Evolutionary conservation across 805 yeast genomes (phyloP).

Genomic region (Sungouiella blattae): DNA sequence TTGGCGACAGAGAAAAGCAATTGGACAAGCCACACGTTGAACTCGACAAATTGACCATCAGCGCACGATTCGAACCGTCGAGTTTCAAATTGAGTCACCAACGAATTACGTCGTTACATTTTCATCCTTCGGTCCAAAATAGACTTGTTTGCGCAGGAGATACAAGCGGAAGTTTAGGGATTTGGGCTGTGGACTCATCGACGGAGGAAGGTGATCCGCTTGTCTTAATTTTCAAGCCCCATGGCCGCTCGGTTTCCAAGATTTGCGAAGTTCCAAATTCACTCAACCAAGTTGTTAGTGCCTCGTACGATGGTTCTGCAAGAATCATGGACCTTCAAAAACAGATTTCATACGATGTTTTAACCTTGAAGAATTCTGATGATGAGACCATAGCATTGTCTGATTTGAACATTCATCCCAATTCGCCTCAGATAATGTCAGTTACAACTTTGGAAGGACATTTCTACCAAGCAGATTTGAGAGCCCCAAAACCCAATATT

Average conservation of each 20-base stretch:
- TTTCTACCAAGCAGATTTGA: constrained; percentile 67
- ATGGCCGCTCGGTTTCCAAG: constrained; percentile 68
- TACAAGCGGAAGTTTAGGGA: constrained; percentile 78
- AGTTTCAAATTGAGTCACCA: constrained; percentile 68
- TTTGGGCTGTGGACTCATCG: constrained; percentile 72
- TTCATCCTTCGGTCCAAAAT: constrained; percentile 69
- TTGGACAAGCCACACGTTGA: constrained; percentile 41
- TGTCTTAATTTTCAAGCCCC: constrained; percentile 65
- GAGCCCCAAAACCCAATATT: constrained; percentile 40
- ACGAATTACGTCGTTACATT: constrained; percentile 67
- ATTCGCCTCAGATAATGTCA: constrained; percentile 53
- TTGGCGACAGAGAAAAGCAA: constrained; percentile 28
- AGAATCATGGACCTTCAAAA: constrained; percentile 66
- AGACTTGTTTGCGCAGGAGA: constrained; percentile 82
- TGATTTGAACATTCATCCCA: constrained; percentile 57
- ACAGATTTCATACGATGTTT: constrained; percentile 52
- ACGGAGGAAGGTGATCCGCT: constrained; percentile 42
- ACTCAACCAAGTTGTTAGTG: constrained; percentile 57
- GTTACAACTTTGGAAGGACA: constrained; percentile 79
- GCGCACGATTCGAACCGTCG: constrained; percentile 59
- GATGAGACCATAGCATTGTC: constrained; percentile 59
- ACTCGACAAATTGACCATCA: constrained; percentile 48
- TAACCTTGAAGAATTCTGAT: constrained; percentile 47
- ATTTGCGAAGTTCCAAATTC: constrained; percentile 51
- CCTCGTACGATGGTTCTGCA: constrained; percentile 87